Evolutionary conservation across 345 rosid genomes (phyloP), one percentile per base, ranked within the genome.

Genomic region (Gossypium raimondii): DNA sequence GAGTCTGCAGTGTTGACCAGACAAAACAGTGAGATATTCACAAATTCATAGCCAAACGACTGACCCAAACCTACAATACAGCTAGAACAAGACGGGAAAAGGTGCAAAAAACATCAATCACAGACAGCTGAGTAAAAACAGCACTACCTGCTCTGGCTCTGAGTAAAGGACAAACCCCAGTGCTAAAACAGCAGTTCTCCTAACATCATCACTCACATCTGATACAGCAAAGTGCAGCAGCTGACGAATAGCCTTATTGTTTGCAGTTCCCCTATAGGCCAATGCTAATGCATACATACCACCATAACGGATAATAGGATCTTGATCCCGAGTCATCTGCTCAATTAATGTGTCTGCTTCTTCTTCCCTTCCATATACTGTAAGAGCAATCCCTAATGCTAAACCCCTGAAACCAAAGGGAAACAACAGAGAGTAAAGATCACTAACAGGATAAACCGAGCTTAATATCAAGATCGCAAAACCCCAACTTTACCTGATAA

Each of bases 221-320:
- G 97, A 96, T 68, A 96, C 99, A n/a, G 99, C 99, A 85, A 93
- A 96, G 80, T 96, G 99, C 79, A 96, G 87, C 76, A 96, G 85
- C 84, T 96, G 97, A 73, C 99, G 99, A 56, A 96, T 96, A 45
- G 99, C 98, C 87, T 92, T 96, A 84, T 96, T 96, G 87, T 96
- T 96, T 52, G 95, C 97, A 25, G 99, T 93, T 78, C 99, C 99
- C 45, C 98, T 85, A 79, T 93, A 96, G 51, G 99, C 98, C 88
- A 96, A 83, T 60, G 97, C 99, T 80, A 96, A 78, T 7, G 64
- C 64, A 60, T 60, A 60, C 64, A 60, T 60, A 60, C 64, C 64
- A 60, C 64, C 64, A 27, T 60, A 60, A 25, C 64, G 64, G 27
- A 60, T 6, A 25, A 60, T 60, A 25, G 64, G 64, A 60, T 60